Evolutionary conservation across 1,284 basidiomycete species (phyloP).

Genomic region (Xerocomus amazonicus): DNA sequence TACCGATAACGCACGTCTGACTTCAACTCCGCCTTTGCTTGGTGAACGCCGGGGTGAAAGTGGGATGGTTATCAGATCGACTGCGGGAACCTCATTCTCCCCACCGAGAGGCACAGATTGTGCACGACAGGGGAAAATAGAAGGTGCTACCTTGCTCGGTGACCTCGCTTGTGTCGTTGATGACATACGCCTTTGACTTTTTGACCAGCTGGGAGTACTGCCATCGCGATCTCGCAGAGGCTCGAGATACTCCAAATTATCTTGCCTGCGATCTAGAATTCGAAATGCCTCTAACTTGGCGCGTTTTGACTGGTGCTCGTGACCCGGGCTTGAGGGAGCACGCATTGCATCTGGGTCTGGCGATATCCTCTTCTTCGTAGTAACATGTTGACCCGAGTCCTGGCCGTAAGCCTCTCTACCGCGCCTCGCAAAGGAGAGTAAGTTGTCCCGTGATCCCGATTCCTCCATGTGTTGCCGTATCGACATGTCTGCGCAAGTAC

Average conservation of each 20-base stretch:
- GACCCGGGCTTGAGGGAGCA: conserved; percentile 10
- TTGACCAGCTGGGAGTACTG: conserved; percentile 1
- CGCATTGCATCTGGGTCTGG: conserved; percentile 20
- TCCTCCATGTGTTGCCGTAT: neutral
- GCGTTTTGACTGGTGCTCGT: conserved; percentile 23
- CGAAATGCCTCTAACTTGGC: conserved; percentile 22
- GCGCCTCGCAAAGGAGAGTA: conserved; percentile 8
- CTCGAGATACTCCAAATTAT: conserved; percentile 15
- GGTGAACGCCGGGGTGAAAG: conserved; percentile 29
- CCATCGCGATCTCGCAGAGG: conserved; percentile 19
- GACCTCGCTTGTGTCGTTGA: conserved; percentile 22
- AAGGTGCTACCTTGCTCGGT: conserved; percentile 12
- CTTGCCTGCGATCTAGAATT: conserved; percentile 7
- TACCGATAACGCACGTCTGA: conserved; percentile 26
- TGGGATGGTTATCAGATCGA: conserved; percentile 24
- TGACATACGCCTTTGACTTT: conserved; percentile 13
- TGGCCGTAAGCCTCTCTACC: neutral
- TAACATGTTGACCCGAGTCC: neutral
- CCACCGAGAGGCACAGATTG: conserved; percentile 29
- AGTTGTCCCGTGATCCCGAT: conserved; percentile 5
- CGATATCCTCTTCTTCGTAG: conserved; percentile 27
- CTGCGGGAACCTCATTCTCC: conserved; percentile 8
- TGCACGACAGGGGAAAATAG: conserved; percentile 23
- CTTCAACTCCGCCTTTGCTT: conserved; percentile 19
- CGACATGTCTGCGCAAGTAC: neutral